A percentile compares a stretch with the other conserved stretches of the same genome.
Conservation (phyloP, 2,329 filamentous ascomycete species). For the Aspergillus costaricaensis region DNA sequence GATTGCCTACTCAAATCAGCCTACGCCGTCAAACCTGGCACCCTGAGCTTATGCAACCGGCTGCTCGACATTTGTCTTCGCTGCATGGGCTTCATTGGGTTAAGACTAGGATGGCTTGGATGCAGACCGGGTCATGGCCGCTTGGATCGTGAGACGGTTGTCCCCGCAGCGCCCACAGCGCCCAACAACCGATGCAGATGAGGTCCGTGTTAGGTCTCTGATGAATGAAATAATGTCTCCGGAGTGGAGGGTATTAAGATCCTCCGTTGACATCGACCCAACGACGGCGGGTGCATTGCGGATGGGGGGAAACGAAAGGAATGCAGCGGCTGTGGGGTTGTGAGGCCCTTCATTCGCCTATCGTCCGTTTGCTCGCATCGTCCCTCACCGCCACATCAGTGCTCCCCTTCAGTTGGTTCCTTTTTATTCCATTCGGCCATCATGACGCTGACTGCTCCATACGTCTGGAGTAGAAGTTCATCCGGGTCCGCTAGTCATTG, state of each 20-base stretch:
- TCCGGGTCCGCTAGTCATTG: slow-evolving; percentile 14
- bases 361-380: slow-evolving; percentile 20
- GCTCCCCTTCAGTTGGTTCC: slow-evolving; percentile 4
- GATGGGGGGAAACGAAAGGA: slow-evolving; percentile 10
- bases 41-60: slow-evolving; percentile 20
- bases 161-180: slow-evolving; percentile 13
- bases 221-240: slow-evolving; percentile 1
- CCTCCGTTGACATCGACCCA: not conserved
- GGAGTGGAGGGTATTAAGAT: not conserved
- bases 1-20: slow-evolving; percentile 3
- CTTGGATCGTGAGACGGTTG: slow-evolving; percentile 1
- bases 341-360: slow-evolving; percentile 21
- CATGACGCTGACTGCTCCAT: not conserved
- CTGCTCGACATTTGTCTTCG: slow-evolving; percentile 20
- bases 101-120: slow-evolving; percentile 3
- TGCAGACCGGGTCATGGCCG: slow-evolving; percentile 10
- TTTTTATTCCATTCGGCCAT: slow-evolving; percentile 2
- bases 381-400: slow-evolving; percentile 28
- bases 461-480: not conserved
- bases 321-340: slow-evolving; percentile 27
- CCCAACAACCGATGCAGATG: slow-evolving; percentile 14
- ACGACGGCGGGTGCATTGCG: slow-evolving; percentile 10
- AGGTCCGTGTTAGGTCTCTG: slow-evolving; percentile 10
- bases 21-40: slow-evolving; percentile 6
- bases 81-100: slow-evolving; percentile 10